Evolutionary conservation across 2,329 filamentous ascomycete genomes (phyloP).

Genomic region (Botryotinia convoluta): DNA sequence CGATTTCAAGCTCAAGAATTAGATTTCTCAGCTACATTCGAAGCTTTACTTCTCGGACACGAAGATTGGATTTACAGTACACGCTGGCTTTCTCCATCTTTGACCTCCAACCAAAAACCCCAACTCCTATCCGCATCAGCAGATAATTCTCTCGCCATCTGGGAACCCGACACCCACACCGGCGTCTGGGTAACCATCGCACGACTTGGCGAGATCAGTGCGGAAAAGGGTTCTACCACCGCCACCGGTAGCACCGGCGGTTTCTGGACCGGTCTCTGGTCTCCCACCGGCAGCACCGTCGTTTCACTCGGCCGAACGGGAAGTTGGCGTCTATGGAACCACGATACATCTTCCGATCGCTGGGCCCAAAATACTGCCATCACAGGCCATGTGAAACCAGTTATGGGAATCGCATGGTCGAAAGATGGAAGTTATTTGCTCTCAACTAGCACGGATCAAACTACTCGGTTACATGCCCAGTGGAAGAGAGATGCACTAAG

Average conservation of each 20-base stretch:
- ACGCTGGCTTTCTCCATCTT: conserved; percentile 38
- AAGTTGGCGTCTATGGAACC: conserved; percentile 86
- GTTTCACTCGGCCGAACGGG: conserved; percentile 86
- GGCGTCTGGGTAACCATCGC: conserved; percentile 89
- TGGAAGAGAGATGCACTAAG: conserved; percentile 58
- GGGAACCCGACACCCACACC: conserved; percentile 79
- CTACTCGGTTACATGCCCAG: conserved; percentile 78
- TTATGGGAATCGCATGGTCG: conserved; percentile 83
- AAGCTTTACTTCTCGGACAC: conserved; percentile 88
- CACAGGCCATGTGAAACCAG: conserved; percentile 78
- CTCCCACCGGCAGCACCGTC: conserved; percentile 70
- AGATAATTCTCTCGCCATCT: conserved; percentile 91
- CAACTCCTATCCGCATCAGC: conserved; percentile 87
- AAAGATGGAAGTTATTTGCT: conserved; percentile 78
- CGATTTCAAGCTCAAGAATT: conserved; percentile 58
- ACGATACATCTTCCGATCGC: conserved; percentile 56
- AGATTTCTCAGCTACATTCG: conserved; percentile 83
- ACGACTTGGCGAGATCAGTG: conserved; percentile 87
- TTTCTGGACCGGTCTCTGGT: conserved; percentile 96
- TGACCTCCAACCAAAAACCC: conserved; percentile 45
- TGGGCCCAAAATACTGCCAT: conserved; percentile 79
- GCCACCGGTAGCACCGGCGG: conserved; percentile 94
- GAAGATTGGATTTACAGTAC: conserved; percentile 98
- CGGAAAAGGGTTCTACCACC: conserved; percentile 92
- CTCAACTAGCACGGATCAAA: conserved; percentile 89